Conservation (phyloP, 2,329 filamentous ascomycete genomes). For the Colletotrichum chrysophilum region DNA sequence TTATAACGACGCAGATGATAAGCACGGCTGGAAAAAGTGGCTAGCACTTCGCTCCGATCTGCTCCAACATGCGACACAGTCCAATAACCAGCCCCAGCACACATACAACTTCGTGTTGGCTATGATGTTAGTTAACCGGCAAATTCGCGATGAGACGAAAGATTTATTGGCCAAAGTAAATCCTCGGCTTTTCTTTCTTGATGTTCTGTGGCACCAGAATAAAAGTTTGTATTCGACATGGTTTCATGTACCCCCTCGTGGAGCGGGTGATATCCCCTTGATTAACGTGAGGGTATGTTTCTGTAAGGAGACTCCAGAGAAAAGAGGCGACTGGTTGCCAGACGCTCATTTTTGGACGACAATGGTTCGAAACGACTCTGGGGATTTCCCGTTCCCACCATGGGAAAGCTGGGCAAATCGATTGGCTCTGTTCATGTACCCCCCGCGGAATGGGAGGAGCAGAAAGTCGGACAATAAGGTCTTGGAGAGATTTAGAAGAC, state of each 20-base stretch:
- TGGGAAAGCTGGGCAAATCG: no score
- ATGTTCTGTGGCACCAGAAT: neutral
- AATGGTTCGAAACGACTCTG: no score
- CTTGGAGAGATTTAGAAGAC: no score
- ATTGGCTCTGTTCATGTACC: no score
- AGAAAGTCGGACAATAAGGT: no score
- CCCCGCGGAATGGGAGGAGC: no score
- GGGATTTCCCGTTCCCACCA: no score
- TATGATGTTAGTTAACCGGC: neutral
- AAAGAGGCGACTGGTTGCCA: neutral
- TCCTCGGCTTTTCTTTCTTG: neutral
- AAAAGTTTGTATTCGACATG: neutral
- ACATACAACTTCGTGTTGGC: neutral
- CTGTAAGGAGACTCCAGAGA: neutral
- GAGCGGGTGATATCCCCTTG: neutral
- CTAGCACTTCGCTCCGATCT: no score
- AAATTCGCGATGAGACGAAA: neutral
- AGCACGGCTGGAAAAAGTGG: no score
- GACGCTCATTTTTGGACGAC: neutral
- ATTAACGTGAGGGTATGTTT: neutral
- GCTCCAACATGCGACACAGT: neutral
- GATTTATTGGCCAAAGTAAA: neutral
- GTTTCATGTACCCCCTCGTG: neutral
- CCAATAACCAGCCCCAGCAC: neutral
- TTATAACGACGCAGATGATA: neutral